These are phyloP conservation scores for Cryptococcus wingfieldii DNA, from an alignment of 1,284 basidiomycete genomes.

Conservation along the genomic window DNA sequence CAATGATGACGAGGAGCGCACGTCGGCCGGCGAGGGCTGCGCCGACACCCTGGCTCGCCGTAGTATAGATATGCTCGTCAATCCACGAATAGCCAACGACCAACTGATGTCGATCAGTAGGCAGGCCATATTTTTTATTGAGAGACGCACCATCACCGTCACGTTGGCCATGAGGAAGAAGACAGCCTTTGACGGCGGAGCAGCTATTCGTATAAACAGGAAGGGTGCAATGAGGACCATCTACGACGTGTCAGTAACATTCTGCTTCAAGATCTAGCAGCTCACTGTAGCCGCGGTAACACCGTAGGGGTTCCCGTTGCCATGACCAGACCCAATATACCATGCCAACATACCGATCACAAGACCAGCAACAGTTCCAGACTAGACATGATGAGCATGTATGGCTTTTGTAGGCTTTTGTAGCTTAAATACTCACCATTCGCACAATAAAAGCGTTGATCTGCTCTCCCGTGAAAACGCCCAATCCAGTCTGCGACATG, in stretches of 20 bases:
- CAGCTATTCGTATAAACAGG: constrained; percentile 56
- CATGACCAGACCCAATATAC: constrained; percentile 55
- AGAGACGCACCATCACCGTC: constrained; percentile 29
- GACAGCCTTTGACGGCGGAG: constrained; percentile 50
- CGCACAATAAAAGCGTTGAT: constrained; percentile 56
- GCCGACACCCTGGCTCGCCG: constrained; percentile 56
- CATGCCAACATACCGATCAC: constrained; percentile 57
- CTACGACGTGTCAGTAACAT: constrained; percentile 19
- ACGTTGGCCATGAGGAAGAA: constrained; percentile 46
- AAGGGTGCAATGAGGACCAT: constrained; percentile 55
- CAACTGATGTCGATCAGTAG: constrained; percentile 15
- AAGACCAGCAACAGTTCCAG: constrained; percentile 53
- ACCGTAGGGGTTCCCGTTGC: constrained; percentile 59
- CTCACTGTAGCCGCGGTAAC: constrained; percentile 56
- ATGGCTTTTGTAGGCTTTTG: background rate
- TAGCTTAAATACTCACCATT: constrained; percentile 31
- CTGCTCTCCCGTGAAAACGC: constrained; percentile 61
- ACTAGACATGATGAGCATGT: constrained; percentile 5
- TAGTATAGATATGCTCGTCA: constrained; percentile 54
- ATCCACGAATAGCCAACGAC: constrained; percentile 62
- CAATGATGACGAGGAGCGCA: constrained; percentile 47
- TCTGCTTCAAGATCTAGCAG: constrained; percentile 45
- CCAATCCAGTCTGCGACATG: constrained; percentile 63
- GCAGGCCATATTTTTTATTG: background rate
- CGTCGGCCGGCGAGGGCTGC: constrained; percentile 58